Evolutionary conservation across 768 basidiomycete genomes (phyloP), one percentile per base, ranked within the genome.

Genomic region (Tephrocybe sp.): DNA sequence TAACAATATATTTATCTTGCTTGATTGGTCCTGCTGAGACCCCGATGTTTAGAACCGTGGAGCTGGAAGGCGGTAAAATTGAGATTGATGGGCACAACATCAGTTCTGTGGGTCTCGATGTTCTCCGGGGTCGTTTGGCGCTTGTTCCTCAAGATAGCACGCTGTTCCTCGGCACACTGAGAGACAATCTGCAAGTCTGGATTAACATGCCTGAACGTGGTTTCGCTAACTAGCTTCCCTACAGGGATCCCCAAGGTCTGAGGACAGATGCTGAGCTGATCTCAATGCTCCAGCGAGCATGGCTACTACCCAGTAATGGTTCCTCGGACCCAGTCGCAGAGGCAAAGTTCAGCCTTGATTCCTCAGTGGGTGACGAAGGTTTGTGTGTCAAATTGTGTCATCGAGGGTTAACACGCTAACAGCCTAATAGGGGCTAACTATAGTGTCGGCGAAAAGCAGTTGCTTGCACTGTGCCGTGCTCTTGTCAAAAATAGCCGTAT

Each of bases 281-380:
- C 32, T 77, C 79, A 1, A 75, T 79, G 15, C 74, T 89, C 4
- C 79, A 79, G 47, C 67, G 82, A 37, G 78, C 82, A 11, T 82
- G 80, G 68, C 71, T 89, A 11, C 72, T 87, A 11, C 82, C 81
- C 1, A 64, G 68, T 16, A 70, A 74, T 24, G 81, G 80, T 6
- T 26, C 67, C 9, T 48, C 67, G 21, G 73, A 82, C 56, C 64
- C 79, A 12, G 58, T 61, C 31, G 72, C 76, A 6, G 78, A 83
- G 54, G 73, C 78, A n/a, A 90, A 90, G 61, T 87, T 88, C 66
- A 80, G 79, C 51, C 66, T 89, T 27, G 79, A 84, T 57, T 72
- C 82, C 0, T 62, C 66, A 1, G 82, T 89, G 5, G 76, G 79
- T 7, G 80, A 85, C 56, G 86, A 87, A 65, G 86, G 85, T 72